Conservation (phyloP, 1,139 yeast genomes). For the Blastobotrys illinoisensis region DNA sequence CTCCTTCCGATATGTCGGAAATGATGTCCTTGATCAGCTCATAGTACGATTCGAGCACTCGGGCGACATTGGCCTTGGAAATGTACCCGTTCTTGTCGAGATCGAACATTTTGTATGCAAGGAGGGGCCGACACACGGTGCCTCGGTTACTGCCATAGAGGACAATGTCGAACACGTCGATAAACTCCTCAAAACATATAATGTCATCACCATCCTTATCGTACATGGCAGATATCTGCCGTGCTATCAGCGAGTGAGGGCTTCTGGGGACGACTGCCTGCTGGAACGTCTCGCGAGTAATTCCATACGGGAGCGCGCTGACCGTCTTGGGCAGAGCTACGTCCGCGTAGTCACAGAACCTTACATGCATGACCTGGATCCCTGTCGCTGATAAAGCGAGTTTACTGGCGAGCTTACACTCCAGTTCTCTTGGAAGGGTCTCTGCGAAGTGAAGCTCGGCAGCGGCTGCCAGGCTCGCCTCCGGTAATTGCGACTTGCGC, state of each 20-base stretch:
- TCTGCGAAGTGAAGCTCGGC: not conserved
- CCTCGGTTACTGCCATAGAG: slow-evolving; percentile 2
- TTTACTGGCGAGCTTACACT: not conserved
- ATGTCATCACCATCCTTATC: slow-evolving; percentile 25
- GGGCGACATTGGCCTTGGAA: slow-evolving; percentile 2
- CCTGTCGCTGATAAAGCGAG: not conserved
- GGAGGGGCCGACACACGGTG: not conserved
- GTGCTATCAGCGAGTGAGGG: slow-evolving; percentile 10
- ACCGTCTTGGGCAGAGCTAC: not conserved
- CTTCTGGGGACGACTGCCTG: slow-evolving; percentile 9
- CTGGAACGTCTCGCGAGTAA: slow-evolving; percentile 3
- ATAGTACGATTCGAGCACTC: slow-evolving; percentile 10
- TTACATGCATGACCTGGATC: slow-evolving; percentile 3
- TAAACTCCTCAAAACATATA: slow-evolving; percentile 23
- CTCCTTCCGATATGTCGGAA: slow-evolving; percentile 7
- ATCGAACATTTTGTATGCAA: slow-evolving; percentile 11
- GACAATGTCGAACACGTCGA: slow-evolving; percentile 7
- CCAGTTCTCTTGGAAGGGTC: not conserved
- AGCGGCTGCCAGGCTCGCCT: slow-evolving; percentile 7
- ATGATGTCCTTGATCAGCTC: slow-evolving; percentile 3
- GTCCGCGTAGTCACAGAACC: slow-evolving; percentile 9
- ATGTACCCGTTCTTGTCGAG: slow-evolving; percentile 6
- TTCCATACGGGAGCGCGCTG: slow-evolving; percentile 5
- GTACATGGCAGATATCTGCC: slow-evolving; percentile 12
- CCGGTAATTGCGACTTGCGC: slow-evolving; percentile 18